Conservation (phyloP, 371 early-diverging fungal species). For the Apophysomyces trapeziformis region DNA sequence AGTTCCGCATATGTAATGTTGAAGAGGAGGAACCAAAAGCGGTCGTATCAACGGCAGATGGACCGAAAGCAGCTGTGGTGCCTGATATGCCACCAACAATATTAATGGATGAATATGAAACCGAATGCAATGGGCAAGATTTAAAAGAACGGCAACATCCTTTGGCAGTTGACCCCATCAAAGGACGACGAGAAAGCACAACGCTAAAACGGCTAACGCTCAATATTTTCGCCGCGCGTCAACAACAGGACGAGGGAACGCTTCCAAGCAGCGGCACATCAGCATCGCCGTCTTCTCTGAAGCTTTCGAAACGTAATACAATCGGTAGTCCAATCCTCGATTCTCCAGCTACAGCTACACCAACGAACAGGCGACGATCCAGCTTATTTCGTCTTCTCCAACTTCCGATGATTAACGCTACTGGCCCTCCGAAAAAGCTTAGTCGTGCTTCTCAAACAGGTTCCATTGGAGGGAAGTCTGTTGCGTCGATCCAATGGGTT, state of each 20-base stretch:
- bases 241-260: background rate
- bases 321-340: background rate
- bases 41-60: too few relatives aligned
- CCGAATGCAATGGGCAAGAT: constrained; percentile 2
- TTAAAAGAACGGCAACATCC: background rate
- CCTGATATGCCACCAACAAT: constrained; percentile 7
- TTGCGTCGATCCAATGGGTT: constrained; percentile 44
- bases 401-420: constrained; percentile 14
- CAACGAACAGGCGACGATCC: constrained; percentile 22
- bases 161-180: background rate
- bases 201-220: constrained; percentile 30
- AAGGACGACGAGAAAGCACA: constrained; percentile 16
- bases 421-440: constrained; percentile 6
- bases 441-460: background rate
- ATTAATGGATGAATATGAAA: constrained; percentile 11
- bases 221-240: constrained; percentile 22
- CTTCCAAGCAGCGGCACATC: background rate
- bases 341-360: background rate
- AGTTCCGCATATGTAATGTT: constrained; percentile 18
- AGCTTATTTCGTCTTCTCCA: constrained; percentile 23
- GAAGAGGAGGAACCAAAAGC: constrained; percentile 1
- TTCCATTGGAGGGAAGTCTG: constrained; percentile 35
- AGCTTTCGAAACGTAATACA: constrained; percentile 6
- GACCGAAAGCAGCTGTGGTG: background rate
- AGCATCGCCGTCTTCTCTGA: background rate